Evolutionary conservation across 2,329 filamentous ascomycete species (phyloP), one percentile per base, ranked within the genome.

Genomic region (Diplodia sapinea): DNA sequence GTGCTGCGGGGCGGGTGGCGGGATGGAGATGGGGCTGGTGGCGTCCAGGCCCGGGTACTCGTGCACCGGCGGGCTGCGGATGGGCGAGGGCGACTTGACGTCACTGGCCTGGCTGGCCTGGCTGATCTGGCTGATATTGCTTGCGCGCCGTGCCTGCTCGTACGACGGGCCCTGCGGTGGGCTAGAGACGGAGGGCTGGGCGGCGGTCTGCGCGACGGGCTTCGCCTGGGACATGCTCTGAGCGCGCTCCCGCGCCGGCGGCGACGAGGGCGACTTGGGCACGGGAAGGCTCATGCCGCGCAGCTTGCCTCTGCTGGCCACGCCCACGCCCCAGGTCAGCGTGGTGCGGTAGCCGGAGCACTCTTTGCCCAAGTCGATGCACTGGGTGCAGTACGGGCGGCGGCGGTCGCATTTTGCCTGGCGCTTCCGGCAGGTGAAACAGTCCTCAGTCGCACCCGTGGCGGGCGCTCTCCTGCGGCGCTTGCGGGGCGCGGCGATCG

Each of bases 311-410:
- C 94, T 89, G 80, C 94, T 97, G 67, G 94, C 94, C 68, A 98
- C 94, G 63, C 94, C 94, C 57, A 97, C 92, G 51, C 93, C 93
- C 94, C 94, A 98, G 56, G 94, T 98, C 80, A 98, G 85, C 73
- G 94, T 94, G 17, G 94, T 98, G 82, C 96, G 96, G 84, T 98
- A 98, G 69, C 94, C 94, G 33, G 92, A 93, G 82, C 94, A 98
- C 76, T 96, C 93, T 78, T 93, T 93, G 71, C 93, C 94, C 71
- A 93, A 86, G 73, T 97, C 92, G 70, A 98, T 87, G 79, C 94
- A 99, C 80, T 93, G 94, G 54, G 93, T 93, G 82, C 95, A 98
- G 81, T 97, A 98, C 9, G 94, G 94, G 74, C 94, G 87, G 76
- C 93, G 89, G 73, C 94, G 89, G 81, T 98, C 94, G 82, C 94